phyloP scores from a whole-genome alignment of 306 rosid genomes.

The Prunus mume region DNA sequence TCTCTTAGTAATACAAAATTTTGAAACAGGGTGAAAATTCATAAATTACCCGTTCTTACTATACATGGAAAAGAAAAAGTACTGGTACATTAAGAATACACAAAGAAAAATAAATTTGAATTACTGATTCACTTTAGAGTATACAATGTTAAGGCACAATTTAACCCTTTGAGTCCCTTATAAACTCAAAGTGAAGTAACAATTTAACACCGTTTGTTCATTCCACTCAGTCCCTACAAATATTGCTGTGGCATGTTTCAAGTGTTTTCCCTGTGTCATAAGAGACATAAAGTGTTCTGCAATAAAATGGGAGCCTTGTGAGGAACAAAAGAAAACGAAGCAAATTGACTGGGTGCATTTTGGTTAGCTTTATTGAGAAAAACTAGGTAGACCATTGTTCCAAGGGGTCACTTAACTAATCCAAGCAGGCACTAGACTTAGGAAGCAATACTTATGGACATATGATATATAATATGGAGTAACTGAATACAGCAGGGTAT shows the following conservation, averaged over 20 bases:
- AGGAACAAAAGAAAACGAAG: neutral
- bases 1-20: too few relatives aligned
- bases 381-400: neutral
- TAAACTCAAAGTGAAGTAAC: too few relatives aligned
- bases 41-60: too few relatives aligned
- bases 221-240: neutral
- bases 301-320: neutral
- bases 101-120: too few relatives aligned
- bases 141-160: too few relatives aligned
- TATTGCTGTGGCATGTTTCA: neutral
- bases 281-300: neutral
- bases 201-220: too few relatives aligned
- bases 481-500: constrained; percentile 2
- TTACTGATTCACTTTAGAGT: too few relatives aligned
- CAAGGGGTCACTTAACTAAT: neutral
- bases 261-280: neutral
- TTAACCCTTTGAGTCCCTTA: too few relatives aligned
- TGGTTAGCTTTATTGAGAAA: neutral
- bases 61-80: too few relatives aligned
- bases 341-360: neutral
- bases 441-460: neutral
- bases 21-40: too few relatives aligned
- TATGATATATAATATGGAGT: neutral
- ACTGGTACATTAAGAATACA: too few relatives aligned
- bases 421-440: neutral